Evolutionary conservation across 805 yeast species (phyloP).

Genomic region (Lachancea dasiensis): DNA sequence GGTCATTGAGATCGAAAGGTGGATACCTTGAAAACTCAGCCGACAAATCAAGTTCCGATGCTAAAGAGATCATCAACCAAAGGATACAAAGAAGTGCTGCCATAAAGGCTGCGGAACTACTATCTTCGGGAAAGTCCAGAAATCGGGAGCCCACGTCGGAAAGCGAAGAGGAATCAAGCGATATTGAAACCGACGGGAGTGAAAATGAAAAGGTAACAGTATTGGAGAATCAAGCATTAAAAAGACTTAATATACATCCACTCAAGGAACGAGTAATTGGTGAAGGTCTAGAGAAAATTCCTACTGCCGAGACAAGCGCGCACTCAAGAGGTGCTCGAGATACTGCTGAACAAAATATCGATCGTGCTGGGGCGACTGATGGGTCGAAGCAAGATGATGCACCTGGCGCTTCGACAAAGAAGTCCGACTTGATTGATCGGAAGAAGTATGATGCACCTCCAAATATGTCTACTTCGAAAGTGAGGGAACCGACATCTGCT

Average conservation of each 20-base stretch:
- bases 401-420: too few relatives aligned
- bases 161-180: slow-evolving; percentile 11
- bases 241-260: slow-evolving; percentile 20
- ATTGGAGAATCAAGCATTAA: slow-evolving; percentile 15
- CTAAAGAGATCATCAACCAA: slow-evolving; percentile 27
- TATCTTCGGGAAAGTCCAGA: slow-evolving; percentile 16
- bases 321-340: neutral
- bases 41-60: slow-evolving; percentile 27
- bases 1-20: slow-evolving; percentile 15
- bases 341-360: too few relatives aligned
- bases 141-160: slow-evolving; percentile 8
- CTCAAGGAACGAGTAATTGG: slow-evolving; percentile 15
- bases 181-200: slow-evolving; percentile 17
- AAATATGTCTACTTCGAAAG: too few relatives aligned
- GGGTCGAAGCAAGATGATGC: too few relatives aligned
- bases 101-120: slow-evolving; percentile 25
- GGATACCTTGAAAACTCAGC: slow-evolving; percentile 27
- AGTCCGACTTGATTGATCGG: too few relatives aligned
- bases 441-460: too few relatives aligned
- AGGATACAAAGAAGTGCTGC: slow-evolving; percentile 29
- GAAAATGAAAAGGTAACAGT: slow-evolving; percentile 14
- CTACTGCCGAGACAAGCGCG: neutral
- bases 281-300: neutral
- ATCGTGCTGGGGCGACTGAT: too few relatives aligned
- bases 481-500: too few relatives aligned